Evolutionary conservation across 192 early-diverging fungal genomes (phyloP), one percentile per base, ranked within the genome.

Genomic region (Lobosporangium transversale): DNA sequence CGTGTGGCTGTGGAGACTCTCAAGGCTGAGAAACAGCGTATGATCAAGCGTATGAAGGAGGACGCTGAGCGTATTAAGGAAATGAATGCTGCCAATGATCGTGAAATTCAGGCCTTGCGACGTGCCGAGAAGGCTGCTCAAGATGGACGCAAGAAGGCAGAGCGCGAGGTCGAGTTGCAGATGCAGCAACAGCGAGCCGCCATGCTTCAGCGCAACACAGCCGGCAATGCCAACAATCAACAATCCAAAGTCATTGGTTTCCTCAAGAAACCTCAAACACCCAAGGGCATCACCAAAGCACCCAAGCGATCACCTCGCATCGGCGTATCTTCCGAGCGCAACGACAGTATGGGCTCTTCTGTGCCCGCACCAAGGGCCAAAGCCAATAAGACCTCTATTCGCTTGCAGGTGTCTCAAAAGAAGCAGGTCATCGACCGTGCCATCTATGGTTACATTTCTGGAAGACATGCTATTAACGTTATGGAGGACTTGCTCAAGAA

Each of bases 31-130:
- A 95, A 95, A 70, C 60, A 88, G 17, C 81, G 87, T 14, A 89
- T 94, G 86, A 65, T 92, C 51, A 90, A 89, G 60, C 85, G 92
- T 15, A 89, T 93, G 79, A 89, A 89, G 54, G 83, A 85, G 47
- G 91, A 93, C 53, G 74, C 87, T 0, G 82, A 89, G 32, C 71
- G 82, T 12, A 84, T 86, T 33, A 81, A 89, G 52, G 87, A 91
- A 33, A 79, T 88, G 66, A 81, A 86, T 27, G 83, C 81, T 17
- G 66, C 79, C 21, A 80, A 83, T n/a, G 83, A 87, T 44, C 81
- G 83, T 49, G 84, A 88, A 53, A 86, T 91, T 47, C 82, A 88
- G 44, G 80, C 80, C 8, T 73, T 91, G 15, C 82, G 87, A 20
- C 73, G 85, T 3, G 84, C 86, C 24, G 87, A 90, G 68, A 70